phyloP scores from a whole-genome alignment of 208 protist genomes.

The Acanthamoeba lenticulata region DNA sequence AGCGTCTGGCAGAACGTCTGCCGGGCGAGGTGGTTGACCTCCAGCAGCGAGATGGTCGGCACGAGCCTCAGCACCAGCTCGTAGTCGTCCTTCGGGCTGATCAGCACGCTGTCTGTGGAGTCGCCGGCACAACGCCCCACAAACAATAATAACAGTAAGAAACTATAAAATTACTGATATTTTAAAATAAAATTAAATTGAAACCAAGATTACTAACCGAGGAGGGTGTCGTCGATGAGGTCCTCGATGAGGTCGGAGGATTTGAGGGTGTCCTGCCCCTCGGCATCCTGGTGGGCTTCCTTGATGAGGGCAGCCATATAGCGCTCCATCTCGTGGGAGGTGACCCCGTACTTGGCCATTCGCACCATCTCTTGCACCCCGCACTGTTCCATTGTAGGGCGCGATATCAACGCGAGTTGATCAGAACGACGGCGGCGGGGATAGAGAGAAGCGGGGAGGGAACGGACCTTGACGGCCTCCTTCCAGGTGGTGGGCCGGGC shows the following conservation, averaged over 20 bases:
- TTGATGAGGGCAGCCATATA: constrained; percentile 27
- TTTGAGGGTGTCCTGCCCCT: constrained; percentile 9
- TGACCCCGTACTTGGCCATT: constrained; percentile 50
- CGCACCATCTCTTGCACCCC: constrained; percentile 14
- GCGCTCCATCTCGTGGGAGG: constrained; percentile 36
- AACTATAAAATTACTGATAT: too few relatives aligned
- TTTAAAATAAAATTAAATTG: too few relatives aligned
- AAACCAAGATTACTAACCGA: too few relatives aligned
- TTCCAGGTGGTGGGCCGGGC: constrained; percentile 12
- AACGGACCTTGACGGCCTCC: constrained; percentile 18
- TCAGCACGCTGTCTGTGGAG: background rate
- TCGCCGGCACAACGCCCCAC: too few relatives aligned
- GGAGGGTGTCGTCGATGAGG: constrained; percentile 9
- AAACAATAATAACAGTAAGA: background rate
- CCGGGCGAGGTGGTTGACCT: constrained; percentile 23
- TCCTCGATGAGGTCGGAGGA: constrained; percentile 8
- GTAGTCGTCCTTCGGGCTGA: constrained; percentile 19
- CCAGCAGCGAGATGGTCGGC: background rate
- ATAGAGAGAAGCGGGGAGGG: background rate
- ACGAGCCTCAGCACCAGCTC: background rate
- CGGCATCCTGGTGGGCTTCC: constrained; percentile 25
- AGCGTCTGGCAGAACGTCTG: constrained; percentile 23
- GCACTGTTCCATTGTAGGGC: background rate
- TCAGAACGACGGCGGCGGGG: background rate
- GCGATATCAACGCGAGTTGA: background rate